These are phyloP conservation scores for Claviceps purpurea DNA, from an alignment of 2,329 filamentous ascomycete genomes.

Conservation along the genomic window DNA sequence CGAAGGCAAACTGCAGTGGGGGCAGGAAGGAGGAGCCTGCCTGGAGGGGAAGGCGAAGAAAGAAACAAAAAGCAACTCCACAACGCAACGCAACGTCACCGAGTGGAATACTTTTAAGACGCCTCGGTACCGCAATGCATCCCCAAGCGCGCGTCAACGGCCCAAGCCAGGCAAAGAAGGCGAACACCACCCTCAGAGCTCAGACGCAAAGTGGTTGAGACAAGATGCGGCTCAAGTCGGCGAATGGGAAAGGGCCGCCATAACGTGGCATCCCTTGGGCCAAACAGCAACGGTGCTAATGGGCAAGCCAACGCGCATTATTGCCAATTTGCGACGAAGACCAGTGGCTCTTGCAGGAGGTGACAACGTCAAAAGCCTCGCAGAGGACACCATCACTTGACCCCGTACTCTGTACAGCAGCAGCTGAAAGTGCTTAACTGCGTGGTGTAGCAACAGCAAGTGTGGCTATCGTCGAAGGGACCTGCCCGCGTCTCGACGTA, in stretches of 20 bases:
- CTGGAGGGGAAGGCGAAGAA: background rate
- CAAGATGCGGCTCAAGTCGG: background rate
- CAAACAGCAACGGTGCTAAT: background rate
- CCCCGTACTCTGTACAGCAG: background rate
- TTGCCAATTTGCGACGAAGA: background rate
- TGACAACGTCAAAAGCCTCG: background rate
- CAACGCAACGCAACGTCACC: background rate
- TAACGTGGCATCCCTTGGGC: background rate
- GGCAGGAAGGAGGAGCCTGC: background rate
- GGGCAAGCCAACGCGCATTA: background rate
- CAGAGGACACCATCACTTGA: background rate
- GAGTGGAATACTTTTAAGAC: background rate
- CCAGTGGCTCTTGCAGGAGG: background rate
- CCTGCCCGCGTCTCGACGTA: background rate
- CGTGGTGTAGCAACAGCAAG: background rate
- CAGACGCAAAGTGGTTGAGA: background rate
- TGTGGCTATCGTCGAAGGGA: background rate
- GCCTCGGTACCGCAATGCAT: background rate
- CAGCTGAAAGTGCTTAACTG: background rate
- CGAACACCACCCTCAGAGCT: background rate
- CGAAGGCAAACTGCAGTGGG: background rate
- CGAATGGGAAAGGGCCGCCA: background rate
- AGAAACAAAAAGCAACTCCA: background rate
- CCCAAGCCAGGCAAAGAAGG: background rate
- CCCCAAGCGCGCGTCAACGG: background rate